Percentiles rank a stretch among this genome's conserved stretches.
Conservation (phyloP, 495 filamentous ascomycete species). For the Neurospora sp. region DNA sequence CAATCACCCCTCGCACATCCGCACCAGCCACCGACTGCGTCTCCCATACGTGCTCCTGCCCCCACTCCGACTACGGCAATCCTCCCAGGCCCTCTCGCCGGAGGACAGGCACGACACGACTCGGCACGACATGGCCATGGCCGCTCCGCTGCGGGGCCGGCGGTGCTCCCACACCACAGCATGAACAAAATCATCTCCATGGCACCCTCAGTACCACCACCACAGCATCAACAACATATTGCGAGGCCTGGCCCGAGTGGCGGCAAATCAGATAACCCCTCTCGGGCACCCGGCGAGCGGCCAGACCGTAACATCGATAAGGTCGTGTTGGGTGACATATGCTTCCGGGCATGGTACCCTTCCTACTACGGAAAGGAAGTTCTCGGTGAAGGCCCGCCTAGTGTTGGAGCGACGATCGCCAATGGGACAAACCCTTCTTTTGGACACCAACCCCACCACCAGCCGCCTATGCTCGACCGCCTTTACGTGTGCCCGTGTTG, state of each 20-base stretch:
- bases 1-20: background rate
- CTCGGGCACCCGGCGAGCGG: background rate
- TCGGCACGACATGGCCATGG: background rate
- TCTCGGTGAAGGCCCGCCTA: slow-evolving; percentile 30
- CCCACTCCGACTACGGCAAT: background rate
- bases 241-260: slow-evolving; percentile 6
- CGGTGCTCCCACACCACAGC: slow-evolving; percentile 9
- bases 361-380: slow-evolving; percentile 71
- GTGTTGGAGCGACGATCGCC: slow-evolving; percentile 9
- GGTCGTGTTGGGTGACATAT: slow-evolving; percentile 62
- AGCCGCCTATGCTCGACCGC: slow-evolving; percentile 38
- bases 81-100: background rate
- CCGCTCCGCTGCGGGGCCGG: slow-evolving; percentile 1
- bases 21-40: background rate
- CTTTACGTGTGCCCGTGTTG: slow-evolving; percentile 88
- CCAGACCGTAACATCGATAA: slow-evolving; percentile 58
- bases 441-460: background rate
- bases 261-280: background rate
- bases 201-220: slow-evolving; percentile 12
- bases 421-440: slow-evolving; percentile 9
- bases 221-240: slow-evolving; percentile 8
- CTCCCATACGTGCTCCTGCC: background rate
- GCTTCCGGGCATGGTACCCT: slow-evolving; percentile 70
- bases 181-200: slow-evolving; percentile 16
- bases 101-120: background rate